Conservation (phyloP, 2,329 filamentous ascomycete genomes). For the Malbranchea cinnamomea region DNA sequence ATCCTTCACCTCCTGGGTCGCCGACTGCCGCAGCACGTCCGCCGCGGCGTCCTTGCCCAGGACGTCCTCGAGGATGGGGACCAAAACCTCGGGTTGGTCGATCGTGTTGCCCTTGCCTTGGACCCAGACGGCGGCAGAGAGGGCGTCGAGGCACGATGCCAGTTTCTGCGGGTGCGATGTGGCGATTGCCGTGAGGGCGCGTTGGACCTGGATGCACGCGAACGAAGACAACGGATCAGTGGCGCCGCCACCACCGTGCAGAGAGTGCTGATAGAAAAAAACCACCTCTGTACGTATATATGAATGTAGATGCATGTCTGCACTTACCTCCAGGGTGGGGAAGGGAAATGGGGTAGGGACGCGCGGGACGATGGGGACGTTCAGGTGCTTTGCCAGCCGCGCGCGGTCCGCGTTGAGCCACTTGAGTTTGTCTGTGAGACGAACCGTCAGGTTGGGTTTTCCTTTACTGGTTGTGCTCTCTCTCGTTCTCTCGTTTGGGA, state of each 20-base stretch:
- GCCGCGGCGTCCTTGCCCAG: constrained; percentile 31
- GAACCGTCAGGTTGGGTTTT: neutral
- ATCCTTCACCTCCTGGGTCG: constrained; percentile 31
- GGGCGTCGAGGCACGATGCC: constrained; percentile 26
- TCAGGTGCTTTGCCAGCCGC: constrained; percentile 39
- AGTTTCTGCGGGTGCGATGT: constrained; percentile 25
- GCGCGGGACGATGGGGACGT: constrained; percentile 35
- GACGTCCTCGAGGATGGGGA: constrained; percentile 28
- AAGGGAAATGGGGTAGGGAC: constrained; percentile 39
- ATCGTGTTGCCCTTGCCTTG: too few relatives aligned
- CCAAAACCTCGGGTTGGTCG: constrained; percentile 32
- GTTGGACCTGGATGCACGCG: constrained; percentile 25
- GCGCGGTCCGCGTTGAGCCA: constrained; percentile 40
- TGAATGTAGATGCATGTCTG: constrained; percentile 2
- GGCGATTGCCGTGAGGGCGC: constrained; percentile 36
- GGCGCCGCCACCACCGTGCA: too few relatives aligned
- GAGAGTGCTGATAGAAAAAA: too few relatives aligned
- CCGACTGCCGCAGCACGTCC: constrained; percentile 21
- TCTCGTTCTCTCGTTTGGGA: too few relatives aligned
- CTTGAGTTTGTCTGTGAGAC: constrained; percentile 39
- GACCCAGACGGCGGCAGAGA: constrained; percentile 40
- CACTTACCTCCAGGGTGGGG: constrained; percentile 29
- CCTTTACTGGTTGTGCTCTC: neutral
- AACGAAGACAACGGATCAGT: too few relatives aligned
- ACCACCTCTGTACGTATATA: too few relatives aligned